Conservation (phyloP, 805 yeast genomes). For the Candida manassasensis region DNA sequence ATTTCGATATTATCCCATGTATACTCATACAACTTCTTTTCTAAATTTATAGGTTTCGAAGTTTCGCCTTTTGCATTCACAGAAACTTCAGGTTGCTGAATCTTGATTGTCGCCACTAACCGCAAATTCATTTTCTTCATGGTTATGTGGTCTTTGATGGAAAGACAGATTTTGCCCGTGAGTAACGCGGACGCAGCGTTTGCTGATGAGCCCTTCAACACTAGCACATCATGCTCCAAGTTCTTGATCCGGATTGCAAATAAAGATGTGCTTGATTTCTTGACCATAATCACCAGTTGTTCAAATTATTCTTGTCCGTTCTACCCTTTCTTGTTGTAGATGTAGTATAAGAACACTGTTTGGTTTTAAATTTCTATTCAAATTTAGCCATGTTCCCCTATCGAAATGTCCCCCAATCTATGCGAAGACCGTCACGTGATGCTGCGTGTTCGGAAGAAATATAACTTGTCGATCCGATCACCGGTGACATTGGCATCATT, state of each 20-base stretch:
- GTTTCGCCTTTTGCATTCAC: constrained; percentile 43
- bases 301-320: too few relatives aligned
- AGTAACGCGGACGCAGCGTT: constrained; percentile 76
- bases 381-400: too few relatives aligned
- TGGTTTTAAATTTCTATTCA: too few relatives aligned
- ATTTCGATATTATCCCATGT: constrained; percentile 70
- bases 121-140: constrained; percentile 62
- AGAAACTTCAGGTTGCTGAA: constrained; percentile 58
- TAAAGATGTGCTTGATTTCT: not conserved
- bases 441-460: too few relatives aligned
- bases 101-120: constrained; percentile 60
- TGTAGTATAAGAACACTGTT: too few relatives aligned
- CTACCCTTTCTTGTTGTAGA: too few relatives aligned
- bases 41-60: constrained; percentile 47
- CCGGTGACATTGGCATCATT: too few relatives aligned
- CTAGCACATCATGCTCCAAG: constrained; percentile 70
- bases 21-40: constrained; percentile 67
- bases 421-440: too few relatives aligned
- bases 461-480: too few relatives aligned
- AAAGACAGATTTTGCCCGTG: constrained; percentile 72
- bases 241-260: constrained; percentile 23
- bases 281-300: too few relatives aligned
- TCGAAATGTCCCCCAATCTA: too few relatives aligned
- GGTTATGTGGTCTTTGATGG: constrained; percentile 69
- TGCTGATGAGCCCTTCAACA: constrained; percentile 71